These are phyloP conservation scores for Globisporangium parvum DNA, from an alignment of 352 stramenopile genomes.

Conservation along the genomic window DNA sequence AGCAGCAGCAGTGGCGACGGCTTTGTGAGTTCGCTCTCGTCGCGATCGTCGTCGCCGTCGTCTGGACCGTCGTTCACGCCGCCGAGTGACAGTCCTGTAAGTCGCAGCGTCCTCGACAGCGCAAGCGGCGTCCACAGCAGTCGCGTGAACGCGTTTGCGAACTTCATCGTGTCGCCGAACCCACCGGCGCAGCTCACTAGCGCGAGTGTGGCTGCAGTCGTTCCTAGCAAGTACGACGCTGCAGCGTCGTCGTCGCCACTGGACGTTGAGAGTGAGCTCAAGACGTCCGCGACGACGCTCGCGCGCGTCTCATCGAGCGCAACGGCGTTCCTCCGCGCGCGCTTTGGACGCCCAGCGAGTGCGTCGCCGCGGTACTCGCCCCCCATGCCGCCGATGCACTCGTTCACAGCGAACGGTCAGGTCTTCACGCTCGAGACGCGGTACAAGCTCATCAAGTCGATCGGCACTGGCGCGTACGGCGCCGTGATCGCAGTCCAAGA, in stretches of 20 bases:
- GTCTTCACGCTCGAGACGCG: conserved; percentile 83
- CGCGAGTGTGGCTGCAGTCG: background rate
- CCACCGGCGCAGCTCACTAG: conserved; percentile 7
- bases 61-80: conserved; percentile 9
- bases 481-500: conserved; percentile 87
- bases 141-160: conserved; percentile 7
- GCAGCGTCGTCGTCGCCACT: background rate
- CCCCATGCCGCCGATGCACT: conserved; percentile 40
- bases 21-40: conserved; percentile 4
- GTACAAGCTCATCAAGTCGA: conserved; percentile 87
- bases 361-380: conserved; percentile 1
- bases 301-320: conserved; percentile 13
- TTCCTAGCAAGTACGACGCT: background rate
- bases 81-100: conserved; percentile 7
- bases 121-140: background rate
- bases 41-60: conserved; percentile 9
- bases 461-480: conserved; percentile 86
- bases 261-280: conserved; percentile 5
- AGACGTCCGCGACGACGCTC: conserved; percentile 3
- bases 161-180: conserved; percentile 16
- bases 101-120: background rate
- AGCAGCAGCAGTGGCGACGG: background rate
- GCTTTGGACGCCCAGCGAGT: background rate
- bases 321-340: conserved; percentile 12
- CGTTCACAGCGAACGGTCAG: conserved; percentile 73